These are phyloP conservation scores for Chionographis japonica DNA, from an alignment of 106 monocot species.

Conservation along the genomic window DNA sequence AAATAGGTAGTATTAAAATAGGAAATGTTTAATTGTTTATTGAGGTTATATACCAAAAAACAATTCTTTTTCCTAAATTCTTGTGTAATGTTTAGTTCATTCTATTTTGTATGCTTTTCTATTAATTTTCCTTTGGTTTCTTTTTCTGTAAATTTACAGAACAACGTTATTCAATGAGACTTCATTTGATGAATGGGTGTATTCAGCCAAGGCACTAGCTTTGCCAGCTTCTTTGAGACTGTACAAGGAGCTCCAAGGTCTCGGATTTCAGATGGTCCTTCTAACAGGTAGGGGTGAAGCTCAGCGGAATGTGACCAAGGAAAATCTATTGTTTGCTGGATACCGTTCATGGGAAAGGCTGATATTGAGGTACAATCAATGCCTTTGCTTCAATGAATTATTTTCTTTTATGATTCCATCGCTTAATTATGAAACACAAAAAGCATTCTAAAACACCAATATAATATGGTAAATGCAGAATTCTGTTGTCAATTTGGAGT, in stretches of 20 bases:
- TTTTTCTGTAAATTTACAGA: slow-evolving; percentile 9
- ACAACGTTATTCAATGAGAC: slow-evolving; percentile 25
- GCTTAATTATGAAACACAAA: too few relatives aligned
- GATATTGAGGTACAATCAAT: slow-evolving; percentile 32
- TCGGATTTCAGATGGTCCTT: slow-evolving; percentile 37
- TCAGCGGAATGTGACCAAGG: slow-evolving; percentile 27
- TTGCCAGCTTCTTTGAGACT: slow-evolving; percentile 39
- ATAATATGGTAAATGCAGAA: too few relatives aligned
- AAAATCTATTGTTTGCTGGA: slow-evolving; percentile 40
- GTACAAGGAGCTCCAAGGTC: slow-evolving; percentile 29
- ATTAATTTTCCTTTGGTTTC: not conserved
- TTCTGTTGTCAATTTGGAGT: too few relatives aligned
- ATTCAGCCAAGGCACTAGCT: slow-evolving; percentile 33
- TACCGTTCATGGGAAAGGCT: slow-evolving; percentile 43
- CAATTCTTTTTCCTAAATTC: too few relatives aligned
- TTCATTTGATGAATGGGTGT: slow-evolving; percentile 43
- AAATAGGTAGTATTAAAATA: too few relatives aligned
- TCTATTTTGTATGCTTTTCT: too few relatives aligned
- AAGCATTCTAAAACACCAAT: too few relatives aligned
- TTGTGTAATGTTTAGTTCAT: too few relatives aligned
- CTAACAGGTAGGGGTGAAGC: slow-evolving; percentile 34
- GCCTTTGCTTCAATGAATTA: not conserved
- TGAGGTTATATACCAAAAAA: too few relatives aligned
- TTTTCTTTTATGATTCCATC: too few relatives aligned
- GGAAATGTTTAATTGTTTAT: too few relatives aligned